Evolutionary conservation across 225 moss, liverwort and hornwort species (phyloP).

Genomic region (Pseudoscleropodium purum): DNA sequence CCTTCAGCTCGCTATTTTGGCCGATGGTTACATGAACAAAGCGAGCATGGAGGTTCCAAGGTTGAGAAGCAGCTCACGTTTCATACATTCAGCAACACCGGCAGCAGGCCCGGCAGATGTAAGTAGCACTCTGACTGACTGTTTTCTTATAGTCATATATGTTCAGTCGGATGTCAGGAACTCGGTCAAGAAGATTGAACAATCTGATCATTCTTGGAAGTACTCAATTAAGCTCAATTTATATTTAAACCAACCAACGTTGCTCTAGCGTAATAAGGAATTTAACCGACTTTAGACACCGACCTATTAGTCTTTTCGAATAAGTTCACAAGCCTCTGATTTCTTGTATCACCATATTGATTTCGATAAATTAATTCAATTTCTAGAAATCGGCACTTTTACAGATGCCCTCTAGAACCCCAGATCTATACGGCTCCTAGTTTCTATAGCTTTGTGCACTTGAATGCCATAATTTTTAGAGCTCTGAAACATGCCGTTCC

Average conservation of each 20-base stretch:
- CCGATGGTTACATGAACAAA: conserved; percentile 39
- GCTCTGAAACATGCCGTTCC: neutral
- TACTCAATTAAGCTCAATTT: neutral
- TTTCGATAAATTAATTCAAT: neutral
- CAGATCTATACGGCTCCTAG: neutral
- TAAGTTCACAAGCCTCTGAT: conserved; percentile 63
- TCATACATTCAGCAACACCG: conserved; percentile 71
- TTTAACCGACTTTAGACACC: neutral
- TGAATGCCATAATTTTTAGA: neutral
- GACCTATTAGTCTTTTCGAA: conserved; percentile 55
- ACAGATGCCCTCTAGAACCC: too few species aligned
- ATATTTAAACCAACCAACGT: neutral
- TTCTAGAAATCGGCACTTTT: neutral
- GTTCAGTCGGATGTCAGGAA: neutral
- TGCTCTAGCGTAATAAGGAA: neutral
- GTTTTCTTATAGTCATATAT: neutral
- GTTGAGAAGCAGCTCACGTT: conserved; percentile 59
- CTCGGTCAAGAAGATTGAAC: neutral
- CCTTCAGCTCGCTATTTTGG: conserved; percentile 31
- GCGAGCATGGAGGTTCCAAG: conserved; percentile 5
- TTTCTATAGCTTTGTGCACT: neutral
- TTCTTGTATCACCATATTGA: conserved; percentile 56
- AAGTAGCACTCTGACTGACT: neutral
- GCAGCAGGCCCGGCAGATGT: conserved; percentile 38
- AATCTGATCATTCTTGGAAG: neutral